Base-by-base conservation (phyloP, 2,329 filamentous ascomycete genomes). In the Venturia asperata region DNA sequence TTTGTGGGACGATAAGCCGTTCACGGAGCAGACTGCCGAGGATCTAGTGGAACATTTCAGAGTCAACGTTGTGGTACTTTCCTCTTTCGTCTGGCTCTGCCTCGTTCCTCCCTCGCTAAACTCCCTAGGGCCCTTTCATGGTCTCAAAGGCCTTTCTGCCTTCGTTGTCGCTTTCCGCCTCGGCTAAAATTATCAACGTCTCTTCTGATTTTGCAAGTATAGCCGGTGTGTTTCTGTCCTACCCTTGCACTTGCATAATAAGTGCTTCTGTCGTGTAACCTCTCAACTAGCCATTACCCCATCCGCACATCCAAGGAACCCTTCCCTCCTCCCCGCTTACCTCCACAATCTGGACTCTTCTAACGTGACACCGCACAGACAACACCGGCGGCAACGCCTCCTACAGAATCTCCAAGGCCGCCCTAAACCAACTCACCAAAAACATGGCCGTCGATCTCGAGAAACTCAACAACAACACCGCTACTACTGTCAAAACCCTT, bases 151-250 rank as follows among this genome's bases (percentile, higher is more conserved):
- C 64, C 52, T 68, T 69, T 42, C 63, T 68, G 13, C 65, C 67
- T 15, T 65, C 66, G 1, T 60, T 69, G 34, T 45, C 39, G 21
- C 62, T 56, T 6, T 56, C 63, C 21, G 17, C 64, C 43, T 30
- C 37, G 37, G 61, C 9, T 43, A 62, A 68, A 49, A 67, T 68
- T 42, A 68, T 69, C 66, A 69, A 68, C 49, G 52, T 69, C 24
- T 69, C 68, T 17, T 69, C 68, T 13, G 68, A 69, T 63, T 62
- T 66, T 39, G 67, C 62, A 24, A 68, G 67, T 62, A 68, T 69
- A n/a, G 39, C 60, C 24, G 63, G 67, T 69, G 63, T 6, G 66
- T 27, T 41, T 34, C 11, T 6, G 30, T 9, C 19, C 27, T 60
- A n/a, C 45, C 45, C 45, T 24, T 19, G 45, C 45, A 19, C 7